A percentile compares a stretch with the other conserved stretches of the same genome.
Conservation (phyloP, 2,329 filamentous ascomycete species). For the Emmonsia crescens region DNA sequence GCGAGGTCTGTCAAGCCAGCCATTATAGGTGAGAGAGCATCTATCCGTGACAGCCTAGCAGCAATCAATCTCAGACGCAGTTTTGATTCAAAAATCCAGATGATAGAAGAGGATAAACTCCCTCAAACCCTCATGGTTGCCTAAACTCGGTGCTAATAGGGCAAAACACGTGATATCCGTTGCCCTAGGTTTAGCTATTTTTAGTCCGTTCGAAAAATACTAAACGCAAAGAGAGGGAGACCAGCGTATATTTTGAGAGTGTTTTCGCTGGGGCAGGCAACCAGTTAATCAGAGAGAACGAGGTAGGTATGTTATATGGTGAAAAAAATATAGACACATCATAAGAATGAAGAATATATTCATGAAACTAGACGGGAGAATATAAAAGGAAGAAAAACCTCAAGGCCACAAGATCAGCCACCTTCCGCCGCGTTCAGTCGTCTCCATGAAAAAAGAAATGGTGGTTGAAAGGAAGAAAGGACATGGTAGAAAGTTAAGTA, state of each 20-base stretch:
- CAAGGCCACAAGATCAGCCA: not conserved
- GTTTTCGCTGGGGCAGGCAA: no score
- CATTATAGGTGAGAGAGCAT: not conserved
- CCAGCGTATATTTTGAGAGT: no score
- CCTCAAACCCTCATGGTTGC: not conserved
- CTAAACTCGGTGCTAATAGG: no score
- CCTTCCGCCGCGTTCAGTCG: not conserved
- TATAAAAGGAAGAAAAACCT: not conserved
- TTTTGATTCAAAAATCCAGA: not conserved
- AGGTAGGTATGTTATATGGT: not conserved
- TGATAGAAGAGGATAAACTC: not conserved
- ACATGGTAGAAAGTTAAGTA: not conserved
- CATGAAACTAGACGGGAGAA: not conserved
- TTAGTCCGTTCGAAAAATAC: no score
- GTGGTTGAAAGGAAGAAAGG: not conserved
- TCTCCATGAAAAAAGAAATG: not conserved
- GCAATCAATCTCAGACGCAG: not conserved
- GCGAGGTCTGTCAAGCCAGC: not conserved
- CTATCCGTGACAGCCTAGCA: not conserved
- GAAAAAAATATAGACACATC: not conserved
- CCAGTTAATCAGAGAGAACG: not conserved
- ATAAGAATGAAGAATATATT: not conserved
- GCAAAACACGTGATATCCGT: not conserved
- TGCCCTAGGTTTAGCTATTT: not conserved
- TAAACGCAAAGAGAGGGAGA: no score